Base-by-base conservation (phyloP, 768 basidiomycete genomes). In the Xerocomus potaroensis region DNA sequence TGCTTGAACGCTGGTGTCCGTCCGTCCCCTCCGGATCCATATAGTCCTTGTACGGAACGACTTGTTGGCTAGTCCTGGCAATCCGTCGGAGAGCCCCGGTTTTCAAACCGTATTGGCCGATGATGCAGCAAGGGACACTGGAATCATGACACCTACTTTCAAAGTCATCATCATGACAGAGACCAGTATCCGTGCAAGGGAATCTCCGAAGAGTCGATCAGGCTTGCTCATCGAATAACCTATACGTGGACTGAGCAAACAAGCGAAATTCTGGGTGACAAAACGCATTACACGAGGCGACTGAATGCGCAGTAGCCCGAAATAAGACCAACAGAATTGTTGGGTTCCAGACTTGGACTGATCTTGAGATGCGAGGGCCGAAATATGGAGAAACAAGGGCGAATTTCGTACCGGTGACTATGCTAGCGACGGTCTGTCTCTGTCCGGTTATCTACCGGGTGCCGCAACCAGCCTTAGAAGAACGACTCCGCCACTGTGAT, bases 401-500 rank as follows among this genome's bases (percentile, higher is more conserved):
- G 34, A 34, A 26, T 16, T 24, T 38, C 29, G 27, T 29, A 34
- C 51, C 50, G 52, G 47, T 34, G 41, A 55, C 35, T 39, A 54
- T 43, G 50, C 41, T 34, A 36, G 24, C 34, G 23, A 19, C 45
- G 29, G 31, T n/a, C 41, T 41, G 37, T 8, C 24, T 54, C 48
- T 49, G 45, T 43, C 47, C 55, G 55, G 50, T 33, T 24, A 60
- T 42, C 47, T 45, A 51, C 23, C 10, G 24, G 43, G 26, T 3
- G 3, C 48, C 29, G 24, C 24, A 23, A 22, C 19, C 21, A 31
- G 42, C 34, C 16, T 43, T 42, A 45, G n/a, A 36, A 29, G 31
- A 48, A 36, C 33, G 39, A 45, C 43, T 47, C 53, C 49, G 54
- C 45, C 37, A 43, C 31, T 30, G 50, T 34, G 56, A 46, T 59